A percentile compares a stretch with the other conserved stretches of the same genome.
Conservation (phyloP, 352 stramenopile genomes). For the Blastocystis sp. region DNA sequence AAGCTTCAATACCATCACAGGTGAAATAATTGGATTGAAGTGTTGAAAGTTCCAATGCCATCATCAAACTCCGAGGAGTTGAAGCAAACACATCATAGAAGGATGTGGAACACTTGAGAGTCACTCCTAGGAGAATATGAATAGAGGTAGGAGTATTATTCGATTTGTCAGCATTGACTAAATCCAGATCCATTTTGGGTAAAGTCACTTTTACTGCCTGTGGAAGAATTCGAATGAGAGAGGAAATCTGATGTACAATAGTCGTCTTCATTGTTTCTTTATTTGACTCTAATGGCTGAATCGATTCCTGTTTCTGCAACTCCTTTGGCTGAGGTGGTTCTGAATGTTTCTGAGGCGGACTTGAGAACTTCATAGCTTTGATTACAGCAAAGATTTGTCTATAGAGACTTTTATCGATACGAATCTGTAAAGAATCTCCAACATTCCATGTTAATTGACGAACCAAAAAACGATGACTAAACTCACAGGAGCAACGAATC, state of each 20-base stretch:
- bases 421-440: slow-evolving; percentile 42
- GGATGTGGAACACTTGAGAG: not conserved
- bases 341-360: not conserved
- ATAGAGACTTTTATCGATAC: slow-evolving; percentile 46
- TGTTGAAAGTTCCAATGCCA: not conserved
- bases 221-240: not conserved
- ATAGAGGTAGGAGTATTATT: not conserved
- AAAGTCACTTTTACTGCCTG: not conserved
- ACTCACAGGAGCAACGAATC: not conserved
- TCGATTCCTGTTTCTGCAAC: not conserved
- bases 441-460: not conserved
- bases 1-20: slow-evolving; percentile 18
- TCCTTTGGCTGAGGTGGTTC: not conserved
- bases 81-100: slow-evolving; percentile 27
- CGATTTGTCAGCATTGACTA: slow-evolving; percentile 46
- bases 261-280: not conserved
- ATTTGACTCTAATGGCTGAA: not conserved
- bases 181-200: slow-evolving; percentile 3
- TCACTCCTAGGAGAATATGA: not conserved
- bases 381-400: slow-evolving; percentile 16
- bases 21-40: slow-evolving; percentile 1
- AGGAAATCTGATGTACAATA: not conserved
- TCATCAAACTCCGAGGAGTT: not conserved
- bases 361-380: not conserved
- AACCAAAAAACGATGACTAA: not conserved